These are phyloP conservation scores for Colletotrichum somersetense DNA, from an alignment of 2,329 filamentous ascomycete species.

Conservation along the genomic window DNA sequence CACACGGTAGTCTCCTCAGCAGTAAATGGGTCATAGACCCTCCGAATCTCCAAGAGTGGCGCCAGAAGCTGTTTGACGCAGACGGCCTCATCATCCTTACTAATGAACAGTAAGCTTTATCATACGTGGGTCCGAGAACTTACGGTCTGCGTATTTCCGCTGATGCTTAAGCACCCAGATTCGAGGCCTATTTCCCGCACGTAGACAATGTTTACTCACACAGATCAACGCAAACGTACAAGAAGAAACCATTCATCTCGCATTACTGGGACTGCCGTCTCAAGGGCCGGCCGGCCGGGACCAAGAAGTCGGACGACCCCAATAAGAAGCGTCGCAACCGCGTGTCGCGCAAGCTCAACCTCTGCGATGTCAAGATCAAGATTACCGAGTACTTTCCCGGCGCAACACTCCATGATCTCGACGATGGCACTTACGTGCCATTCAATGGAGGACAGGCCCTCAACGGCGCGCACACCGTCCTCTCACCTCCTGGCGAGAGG, in stretches of 20 bases:
- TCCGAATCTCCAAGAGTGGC: slow-evolving; percentile 76
- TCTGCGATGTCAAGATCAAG: slow-evolving; percentile 91
- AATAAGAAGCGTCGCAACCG: slow-evolving; percentile 87
- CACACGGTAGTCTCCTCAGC: slow-evolving; percentile 64
- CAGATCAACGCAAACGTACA: slow-evolving; percentile 83
- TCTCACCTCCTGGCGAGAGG: slow-evolving; percentile 38
- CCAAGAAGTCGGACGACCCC: slow-evolving; percentile 82
- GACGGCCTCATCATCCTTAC: slow-evolving; percentile 78
- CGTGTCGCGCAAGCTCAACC: slow-evolving; percentile 77
- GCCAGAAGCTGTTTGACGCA: slow-evolving; percentile 80
- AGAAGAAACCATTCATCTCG: slow-evolving; percentile 84
- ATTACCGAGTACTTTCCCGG: slow-evolving; percentile 83
- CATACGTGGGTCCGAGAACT: not conserved
- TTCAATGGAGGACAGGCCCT: slow-evolving; percentile 39
- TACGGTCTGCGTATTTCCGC: slow-evolving; percentile 23
- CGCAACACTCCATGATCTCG: slow-evolving; percentile 51
- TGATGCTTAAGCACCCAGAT: slow-evolving; percentile 60
- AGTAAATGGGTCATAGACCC: slow-evolving; percentile 73
- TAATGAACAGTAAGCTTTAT: slow-evolving; percentile 74
- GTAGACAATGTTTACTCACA: slow-evolving; percentile 89
- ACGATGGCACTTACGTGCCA: slow-evolving; percentile 38
- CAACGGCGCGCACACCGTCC: slow-evolving; percentile 41
- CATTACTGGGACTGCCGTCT: slow-evolving; percentile 89
- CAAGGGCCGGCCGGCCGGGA: slow-evolving; percentile 83
- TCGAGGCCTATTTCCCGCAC: slow-evolving; percentile 85